A percentile compares a stretch with the other conserved stretches of the same genome.
Conservation (phyloP, 805 yeast species). For the Myxozyma monticola region DNA sequence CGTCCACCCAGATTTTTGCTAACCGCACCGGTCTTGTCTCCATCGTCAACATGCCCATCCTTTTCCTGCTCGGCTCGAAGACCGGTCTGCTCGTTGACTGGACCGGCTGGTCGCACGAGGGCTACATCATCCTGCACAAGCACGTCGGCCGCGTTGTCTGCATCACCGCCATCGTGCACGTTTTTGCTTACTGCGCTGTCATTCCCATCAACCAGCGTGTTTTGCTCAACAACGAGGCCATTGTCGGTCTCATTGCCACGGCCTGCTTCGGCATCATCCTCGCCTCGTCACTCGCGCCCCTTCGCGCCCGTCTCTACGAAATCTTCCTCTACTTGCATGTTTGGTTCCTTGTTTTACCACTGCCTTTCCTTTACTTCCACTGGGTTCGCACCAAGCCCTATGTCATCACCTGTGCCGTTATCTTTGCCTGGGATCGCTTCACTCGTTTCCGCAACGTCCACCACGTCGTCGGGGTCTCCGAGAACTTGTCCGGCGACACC, state of each 20-base stretch:
- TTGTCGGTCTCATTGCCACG: slow-evolving; percentile 29
- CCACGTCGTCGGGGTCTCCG: slow-evolving; percentile 24
- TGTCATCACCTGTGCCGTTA: slow-evolving; percentile 30
- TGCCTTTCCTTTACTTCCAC: slow-evolving; percentile 30
- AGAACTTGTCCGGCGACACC: slow-evolving; percentile 28
- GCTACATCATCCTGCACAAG: slow-evolving; percentile 30
- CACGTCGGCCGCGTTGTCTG: slow-evolving; percentile 31
- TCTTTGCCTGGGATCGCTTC: slow-evolving; percentile 29
- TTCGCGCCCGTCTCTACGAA: slow-evolving; percentile 25
- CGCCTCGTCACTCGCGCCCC: slow-evolving; percentile 29
- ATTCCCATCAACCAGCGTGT: slow-evolving; percentile 28
- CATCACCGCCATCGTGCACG: slow-evolving; percentile 28
- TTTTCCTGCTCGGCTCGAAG: slow-evolving; percentile 31
- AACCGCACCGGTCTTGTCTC: slow-evolving; percentile 30
- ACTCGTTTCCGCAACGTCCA: slow-evolving; percentile 27
- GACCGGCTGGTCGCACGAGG: slow-evolving; percentile 32
- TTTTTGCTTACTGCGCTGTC: slow-evolving; percentile 31
- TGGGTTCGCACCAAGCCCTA: slow-evolving; percentile 29
- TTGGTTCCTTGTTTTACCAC: slow-evolving; percentile 29
- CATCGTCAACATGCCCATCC: slow-evolving; percentile 32
- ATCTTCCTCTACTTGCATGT: slow-evolving; percentile 29
- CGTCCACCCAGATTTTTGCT: slow-evolving; percentile 29
- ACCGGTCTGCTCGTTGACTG: slow-evolving; percentile 29
- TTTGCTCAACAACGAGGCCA: slow-evolving; percentile 27
- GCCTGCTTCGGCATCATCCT: slow-evolving; percentile 31